Percentiles rank a stretch among this genome's conserved stretches.
These are phyloP conservation scores for Gomphus sp. DNA, from an alignment of 1,284 basidiomycete species.

Conservation along the genomic window DNA sequence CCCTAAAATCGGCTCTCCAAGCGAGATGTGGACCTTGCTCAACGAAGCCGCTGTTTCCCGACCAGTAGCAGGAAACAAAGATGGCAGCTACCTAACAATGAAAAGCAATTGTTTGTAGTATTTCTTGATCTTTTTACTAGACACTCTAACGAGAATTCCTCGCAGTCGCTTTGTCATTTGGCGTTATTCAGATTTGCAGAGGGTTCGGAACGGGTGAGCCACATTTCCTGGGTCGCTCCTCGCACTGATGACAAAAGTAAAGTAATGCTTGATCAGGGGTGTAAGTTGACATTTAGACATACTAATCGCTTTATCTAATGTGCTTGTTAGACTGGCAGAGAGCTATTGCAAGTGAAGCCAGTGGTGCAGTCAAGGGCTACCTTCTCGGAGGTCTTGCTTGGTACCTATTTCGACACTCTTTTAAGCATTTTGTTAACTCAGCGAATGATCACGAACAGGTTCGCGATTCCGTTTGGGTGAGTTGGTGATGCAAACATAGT, in stretches of 20 bases:
- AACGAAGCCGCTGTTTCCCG: slow-evolving; percentile 17
- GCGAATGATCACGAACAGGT: no score
- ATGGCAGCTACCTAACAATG: slow-evolving; percentile 16
- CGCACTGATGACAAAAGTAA: no score
- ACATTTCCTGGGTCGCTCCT: neutral
- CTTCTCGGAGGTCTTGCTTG: slow-evolving; percentile 29
- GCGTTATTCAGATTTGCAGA: neutral
- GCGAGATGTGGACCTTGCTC: slow-evolving; percentile 11
- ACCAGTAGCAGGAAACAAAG: slow-evolving; percentile 12
- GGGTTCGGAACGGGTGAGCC: slow-evolving; percentile 13
- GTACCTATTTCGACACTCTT: slow-evolving; percentile 20
- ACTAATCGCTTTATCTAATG: neutral
- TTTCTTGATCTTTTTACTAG: neutral
- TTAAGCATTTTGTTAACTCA: no score
- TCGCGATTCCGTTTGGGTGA: no score
- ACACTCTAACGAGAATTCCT: neutral
- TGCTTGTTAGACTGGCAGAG: slow-evolving; percentile 13
- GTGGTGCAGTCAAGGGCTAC: slow-evolving; percentile 12
- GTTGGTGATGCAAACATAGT: no score
- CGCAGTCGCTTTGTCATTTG: neutral
- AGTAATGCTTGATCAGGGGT: no score
- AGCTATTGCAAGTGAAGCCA: slow-evolving; percentile 16
- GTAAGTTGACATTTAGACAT: no score
- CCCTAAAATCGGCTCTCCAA: slow-evolving; percentile 22
- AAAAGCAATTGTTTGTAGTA: no score